These are phyloP conservation scores for Mycena galopus DNA, from an alignment of 768 basidiomycete genomes.

Conservation along the genomic window DNA sequence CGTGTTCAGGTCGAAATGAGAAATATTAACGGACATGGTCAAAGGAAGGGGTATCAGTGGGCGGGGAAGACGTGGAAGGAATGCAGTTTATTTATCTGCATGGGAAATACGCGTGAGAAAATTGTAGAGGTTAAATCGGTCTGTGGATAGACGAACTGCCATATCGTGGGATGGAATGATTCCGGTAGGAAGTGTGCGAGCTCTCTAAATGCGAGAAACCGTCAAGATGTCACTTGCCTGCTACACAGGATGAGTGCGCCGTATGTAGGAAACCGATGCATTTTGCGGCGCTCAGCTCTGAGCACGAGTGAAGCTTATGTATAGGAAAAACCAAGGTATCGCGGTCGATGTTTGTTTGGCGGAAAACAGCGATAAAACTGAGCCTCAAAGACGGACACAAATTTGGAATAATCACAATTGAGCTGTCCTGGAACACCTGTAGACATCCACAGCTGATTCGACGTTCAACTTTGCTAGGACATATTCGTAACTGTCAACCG, in stretches of 20 bases:
- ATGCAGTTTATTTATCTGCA: conserved; percentile 2
- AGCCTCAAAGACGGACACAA: conserved; percentile 1
- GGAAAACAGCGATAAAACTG: not conserved
- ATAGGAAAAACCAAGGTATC: not conserved
- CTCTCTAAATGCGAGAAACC: not conserved
- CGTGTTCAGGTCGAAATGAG: not conserved
- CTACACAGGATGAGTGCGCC: not conserved
- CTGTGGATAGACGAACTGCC: conserved; percentile 1
- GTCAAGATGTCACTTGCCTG: not conserved
- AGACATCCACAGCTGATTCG: not conserved
- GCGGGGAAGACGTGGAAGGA: not conserved
- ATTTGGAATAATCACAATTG: not conserved
- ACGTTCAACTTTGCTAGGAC: not conserved
- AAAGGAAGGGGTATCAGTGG: not conserved
- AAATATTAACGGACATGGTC: not conserved
- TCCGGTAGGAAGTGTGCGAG: not conserved
- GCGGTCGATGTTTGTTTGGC: not conserved
- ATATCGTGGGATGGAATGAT: not conserved
- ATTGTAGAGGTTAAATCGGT: not conserved
- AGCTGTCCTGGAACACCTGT: not conserved
- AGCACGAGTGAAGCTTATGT: not conserved
- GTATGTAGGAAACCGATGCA: not conserved
- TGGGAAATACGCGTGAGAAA: not conserved
- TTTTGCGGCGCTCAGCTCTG: not conserved
- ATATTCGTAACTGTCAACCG: not conserved